Percentiles rank a stretch among this genome's conserved stretches.
Conservation (phyloP, 768 basidiomycete genomes). For the Amanita fuliginea region DNA sequence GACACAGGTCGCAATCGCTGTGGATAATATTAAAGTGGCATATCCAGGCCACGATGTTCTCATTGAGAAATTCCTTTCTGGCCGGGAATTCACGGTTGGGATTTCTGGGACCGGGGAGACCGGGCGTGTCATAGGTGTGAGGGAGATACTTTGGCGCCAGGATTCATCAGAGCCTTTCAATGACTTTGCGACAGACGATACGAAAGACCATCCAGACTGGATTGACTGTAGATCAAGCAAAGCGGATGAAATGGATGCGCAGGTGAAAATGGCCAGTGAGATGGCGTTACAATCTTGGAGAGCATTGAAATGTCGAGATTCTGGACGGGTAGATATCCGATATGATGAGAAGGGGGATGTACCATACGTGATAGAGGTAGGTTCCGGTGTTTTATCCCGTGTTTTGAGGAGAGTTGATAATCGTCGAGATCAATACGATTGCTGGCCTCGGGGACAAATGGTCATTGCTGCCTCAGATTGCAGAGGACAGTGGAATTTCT, state of each 20-base stretch:
- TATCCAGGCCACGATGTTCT: slow-evolving; percentile 14
- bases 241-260: not conserved
- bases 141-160: not conserved
- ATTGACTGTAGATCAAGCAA: not conserved
- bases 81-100: slow-evolving; percentile 16
- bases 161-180: not conserved
- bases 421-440: not conserved
- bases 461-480: not conserved
- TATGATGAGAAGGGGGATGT: not conserved
- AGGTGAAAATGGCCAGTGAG: slow-evolving; percentile 11
- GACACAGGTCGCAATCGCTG: slow-evolving; percentile 4
- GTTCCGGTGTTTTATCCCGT: not conserved
- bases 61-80: slow-evolving; percentile 15
- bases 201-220: not conserved
- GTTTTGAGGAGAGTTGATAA: not conserved
- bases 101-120: slow-evolving; percentile 15
- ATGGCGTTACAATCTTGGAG: not conserved
- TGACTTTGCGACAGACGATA: not conserved
- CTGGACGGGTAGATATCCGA: not conserved
- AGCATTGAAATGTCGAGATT: not conserved
- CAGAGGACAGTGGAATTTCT: not conserved
- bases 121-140: slow-evolving; percentile 11
- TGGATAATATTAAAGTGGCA: slow-evolving; percentile 4
- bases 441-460: not conserved
- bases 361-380: not conserved